Percentiles rank a stretch among this genome's conserved stretches.
Evolutionary conservation across 768 basidiomycete species (phyloP).

Genomic region (Mycena chlorophos): DNA sequence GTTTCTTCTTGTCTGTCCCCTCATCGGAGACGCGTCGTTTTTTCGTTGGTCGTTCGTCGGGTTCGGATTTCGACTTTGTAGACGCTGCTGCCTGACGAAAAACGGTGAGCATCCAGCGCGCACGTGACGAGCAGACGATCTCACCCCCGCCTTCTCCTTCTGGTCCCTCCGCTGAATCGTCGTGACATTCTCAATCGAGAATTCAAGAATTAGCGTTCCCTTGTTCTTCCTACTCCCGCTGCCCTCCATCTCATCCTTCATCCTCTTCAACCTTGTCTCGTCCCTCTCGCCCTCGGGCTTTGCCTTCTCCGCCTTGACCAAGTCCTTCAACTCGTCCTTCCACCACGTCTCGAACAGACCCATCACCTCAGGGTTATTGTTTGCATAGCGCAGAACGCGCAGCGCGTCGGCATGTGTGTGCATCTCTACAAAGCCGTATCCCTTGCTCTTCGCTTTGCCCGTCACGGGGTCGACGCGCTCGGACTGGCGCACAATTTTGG

Average conservation of each 20-base stretch:
- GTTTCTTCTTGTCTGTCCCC: constrained; percentile 19
- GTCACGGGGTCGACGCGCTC: constrained; percentile 90
- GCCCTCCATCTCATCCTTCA: constrained; percentile 49
- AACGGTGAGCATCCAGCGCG: constrained; percentile 3
- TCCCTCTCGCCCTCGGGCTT: constrained; percentile 54
- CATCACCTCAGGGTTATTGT: constrained; percentile 75
- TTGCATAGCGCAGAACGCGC: constrained; percentile 89
- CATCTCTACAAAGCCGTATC: constrained; percentile 96
- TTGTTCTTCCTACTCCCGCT: constrained; percentile 40
- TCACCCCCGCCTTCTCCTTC: constrained; percentile 38
- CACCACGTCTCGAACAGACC: constrained; percentile 78
- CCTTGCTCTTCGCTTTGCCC: constrained; percentile 84
- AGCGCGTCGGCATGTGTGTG: constrained; percentile 85
- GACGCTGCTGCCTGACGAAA: background rate
- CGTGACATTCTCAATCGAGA: constrained; percentile 93
- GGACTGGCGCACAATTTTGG: constrained; percentile 87
- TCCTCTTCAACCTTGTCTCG: constrained; percentile 54
- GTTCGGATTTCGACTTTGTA: constrained; percentile 12
- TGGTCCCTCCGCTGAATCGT: constrained; percentile 76
- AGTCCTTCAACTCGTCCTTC: constrained; percentile 70
- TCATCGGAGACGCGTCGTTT: constrained; percentile 37
- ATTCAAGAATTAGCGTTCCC: constrained; percentile 80
- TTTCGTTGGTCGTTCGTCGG: background rate
- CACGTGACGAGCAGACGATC: constrained; percentile 8
- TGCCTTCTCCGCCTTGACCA: constrained; percentile 49